Evolutionary conservation across 371 early-diverging fungal genomes (phyloP), one percentile per base, ranked within the genome.

Genomic region (Apophysomyces variabilis): DNA sequence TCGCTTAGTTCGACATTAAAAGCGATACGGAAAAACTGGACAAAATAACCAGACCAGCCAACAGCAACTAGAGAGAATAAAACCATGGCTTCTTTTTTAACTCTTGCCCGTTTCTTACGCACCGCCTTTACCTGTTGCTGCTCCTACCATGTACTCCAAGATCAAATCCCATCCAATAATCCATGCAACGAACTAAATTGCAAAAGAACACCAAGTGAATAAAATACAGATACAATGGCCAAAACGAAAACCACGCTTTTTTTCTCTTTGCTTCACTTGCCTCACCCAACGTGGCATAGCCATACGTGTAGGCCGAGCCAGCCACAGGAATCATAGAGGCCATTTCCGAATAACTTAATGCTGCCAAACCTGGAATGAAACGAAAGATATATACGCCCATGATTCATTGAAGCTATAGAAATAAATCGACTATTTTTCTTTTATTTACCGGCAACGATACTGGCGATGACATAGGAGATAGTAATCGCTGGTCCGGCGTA

Each of bases 131-230:
- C 66, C 88, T 0, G 92, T 87, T 2, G 91, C 86, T 13, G 90
- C 86, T 18, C 89, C 90, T 7, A 91, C 86, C 77, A 89, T 74
- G 66, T 91, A 93, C 77, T 93, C 93, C 47, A 93, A 76, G 13
- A 90, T 89, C 41, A 93, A 76, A 74, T 91, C 86, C 93, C 93
- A 93, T 21, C 92, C 92, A 65, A 93, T 89, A 43, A 88, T 86
- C 92, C 92, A 93, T 5, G 87, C 92, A 21, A 89, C 71, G 38
- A 91, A 74, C 76, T 70, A 46, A 13, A 50, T 7, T 38, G 0
- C 0, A 41, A 8, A 41, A 41, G 41, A 41, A 63, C 4, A 21
- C 16, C 13, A n/a, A 6, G 35, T 35, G 12, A 32, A 14, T 11
- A 50, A 18, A 50, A 7, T 21, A 21, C 5, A 32, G 41, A 45